Evolutionary conservation across 306 rosid genomes (phyloP), one percentile per base, ranked within the genome.

Genomic region (Gillenia trifoliata): DNA sequence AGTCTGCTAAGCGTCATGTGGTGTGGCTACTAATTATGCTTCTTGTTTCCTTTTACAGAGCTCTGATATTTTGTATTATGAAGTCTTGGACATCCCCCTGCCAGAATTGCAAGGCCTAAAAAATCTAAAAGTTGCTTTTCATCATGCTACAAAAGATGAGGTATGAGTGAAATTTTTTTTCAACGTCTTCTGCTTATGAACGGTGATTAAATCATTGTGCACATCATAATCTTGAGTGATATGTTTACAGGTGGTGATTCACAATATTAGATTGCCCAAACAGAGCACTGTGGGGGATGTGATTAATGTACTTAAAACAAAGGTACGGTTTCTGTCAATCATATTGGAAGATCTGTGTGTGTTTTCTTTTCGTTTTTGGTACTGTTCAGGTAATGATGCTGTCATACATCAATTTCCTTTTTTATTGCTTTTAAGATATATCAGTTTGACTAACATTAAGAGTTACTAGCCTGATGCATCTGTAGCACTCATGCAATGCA

Each of bases 71-170:
- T 65, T 91, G 30, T 91, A 91, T 71, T 91, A 87, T 69, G 97
- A 91, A 80, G 87, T 89, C 25, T 72, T 91, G 87, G 97, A 91
- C 76, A 90, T 92, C 65, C 96, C 98, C 74, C 92, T 90, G 19
- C 97, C 96, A 31, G 96, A 92, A 81, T 75, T 90, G 69, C 91
- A 92, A 80, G 84, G 98, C 75, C 80, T 88, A 29, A 92, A 92
- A 73, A 85, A 87, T 64, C 88, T 92, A 69, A 92, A 88, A 83
- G 89, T 92, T 84, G 92, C 96, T 72, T 85, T 87, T 80, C 93
- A 90, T 84, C 91, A 85, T 67, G 85, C 96, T 43, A 83, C 86
- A 59, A 92, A 88, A 81, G 98, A 88, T 83, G 98, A 92, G 85
- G 98, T 92, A 73, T 5, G 88, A 82, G 41, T 36, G 47, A 41